These are phyloP conservation scores for Sugiyamaella boreocaroliniensis DNA, from an alignment of 805 yeast genomes.

Conservation along the genomic window DNA sequence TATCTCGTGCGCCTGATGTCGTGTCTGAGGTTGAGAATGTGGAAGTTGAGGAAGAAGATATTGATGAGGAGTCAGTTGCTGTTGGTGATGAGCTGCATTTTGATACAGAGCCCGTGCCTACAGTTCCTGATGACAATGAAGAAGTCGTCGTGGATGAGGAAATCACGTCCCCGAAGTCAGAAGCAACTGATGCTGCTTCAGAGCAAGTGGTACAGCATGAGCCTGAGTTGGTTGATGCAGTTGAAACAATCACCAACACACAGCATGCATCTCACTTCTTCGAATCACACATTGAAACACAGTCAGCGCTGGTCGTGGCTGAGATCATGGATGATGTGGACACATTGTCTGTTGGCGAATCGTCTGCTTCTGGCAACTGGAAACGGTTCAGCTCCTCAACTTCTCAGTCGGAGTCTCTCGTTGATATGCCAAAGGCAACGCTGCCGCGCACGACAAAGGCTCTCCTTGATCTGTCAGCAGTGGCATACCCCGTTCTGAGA, in stretches of 20 bases:
- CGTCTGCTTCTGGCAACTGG: constrained; percentile 4
- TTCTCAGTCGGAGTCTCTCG: background rate
- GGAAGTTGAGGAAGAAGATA: no score
- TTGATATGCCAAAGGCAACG: background rate
- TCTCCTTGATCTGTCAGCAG: background rate
- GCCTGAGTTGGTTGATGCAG: background rate
- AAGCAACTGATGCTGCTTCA: no score
- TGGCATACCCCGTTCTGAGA: background rate
- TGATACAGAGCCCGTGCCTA: no score
- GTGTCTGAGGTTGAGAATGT: no score
- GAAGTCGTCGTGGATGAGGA: constrained; percentile 3
- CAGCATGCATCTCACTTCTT: background rate
- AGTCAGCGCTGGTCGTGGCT: background rate
- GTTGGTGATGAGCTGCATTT: no score
- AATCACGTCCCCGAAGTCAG: background rate
- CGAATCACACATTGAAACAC: background rate
- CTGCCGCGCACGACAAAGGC: background rate
- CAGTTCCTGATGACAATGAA: background rate
- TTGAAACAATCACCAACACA: background rate
- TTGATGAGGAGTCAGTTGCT: no score
- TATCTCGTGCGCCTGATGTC: background rate
- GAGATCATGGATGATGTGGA: background rate
- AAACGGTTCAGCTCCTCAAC: constrained; percentile 8
- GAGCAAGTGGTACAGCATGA: background rate
- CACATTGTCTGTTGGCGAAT: background rate